A percentile compares a stretch with the other conserved stretches of the same genome.
These are phyloP conservation scores for Westerdykella ornata DNA, from an alignment of 2,329 filamentous ascomycete genomes.

Conservation along the genomic window DNA sequence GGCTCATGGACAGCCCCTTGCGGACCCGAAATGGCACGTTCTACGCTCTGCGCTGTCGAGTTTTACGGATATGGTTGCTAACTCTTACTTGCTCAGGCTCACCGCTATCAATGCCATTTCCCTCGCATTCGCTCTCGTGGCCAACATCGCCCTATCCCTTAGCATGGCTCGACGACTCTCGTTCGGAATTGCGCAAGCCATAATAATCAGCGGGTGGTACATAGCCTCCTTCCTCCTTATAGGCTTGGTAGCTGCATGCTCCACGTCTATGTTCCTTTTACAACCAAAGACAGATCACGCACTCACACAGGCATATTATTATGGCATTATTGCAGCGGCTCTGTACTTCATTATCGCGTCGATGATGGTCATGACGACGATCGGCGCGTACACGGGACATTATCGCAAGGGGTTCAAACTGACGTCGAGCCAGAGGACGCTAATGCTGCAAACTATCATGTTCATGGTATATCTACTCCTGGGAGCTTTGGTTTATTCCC, in stretches of 20 bases:
- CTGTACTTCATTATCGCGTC: conserved; percentile 52
- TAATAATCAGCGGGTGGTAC: conserved; percentile 56
- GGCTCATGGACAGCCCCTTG: conserved; percentile 41
- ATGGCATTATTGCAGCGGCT: conserved; percentile 51
- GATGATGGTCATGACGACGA: conserved; percentile 51
- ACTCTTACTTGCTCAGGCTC: conserved; percentile 33
- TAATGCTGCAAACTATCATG: conserved; percentile 49
- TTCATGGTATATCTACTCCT: conserved; percentile 46
- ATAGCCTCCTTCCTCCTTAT: conserved; percentile 50
- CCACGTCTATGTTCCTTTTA: conserved; percentile 40
- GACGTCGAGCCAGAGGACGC: conserved; percentile 50
- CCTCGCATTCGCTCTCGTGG: conserved; percentile 47
- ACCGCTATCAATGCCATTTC: conserved; percentile 52
- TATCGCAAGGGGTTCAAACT: conserved; percentile 53
- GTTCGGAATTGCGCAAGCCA: conserved; percentile 52
- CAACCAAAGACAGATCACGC: conserved; percentile 40
- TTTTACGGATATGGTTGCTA: background rate
- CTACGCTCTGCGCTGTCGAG: background rate
- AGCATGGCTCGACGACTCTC: conserved; percentile 54
- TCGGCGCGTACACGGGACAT: conserved; percentile 49
- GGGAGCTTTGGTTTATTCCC: conserved; percentile 42
- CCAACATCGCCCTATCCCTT: conserved; percentile 50
- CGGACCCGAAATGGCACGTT: conserved; percentile 50
- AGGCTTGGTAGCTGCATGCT: conserved; percentile 45
- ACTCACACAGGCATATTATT: conserved; percentile 54